These are phyloP conservation scores for Neonectria hederae DNA, from an alignment of 2,329 filamentous ascomycete species.

Conservation along the genomic window DNA sequence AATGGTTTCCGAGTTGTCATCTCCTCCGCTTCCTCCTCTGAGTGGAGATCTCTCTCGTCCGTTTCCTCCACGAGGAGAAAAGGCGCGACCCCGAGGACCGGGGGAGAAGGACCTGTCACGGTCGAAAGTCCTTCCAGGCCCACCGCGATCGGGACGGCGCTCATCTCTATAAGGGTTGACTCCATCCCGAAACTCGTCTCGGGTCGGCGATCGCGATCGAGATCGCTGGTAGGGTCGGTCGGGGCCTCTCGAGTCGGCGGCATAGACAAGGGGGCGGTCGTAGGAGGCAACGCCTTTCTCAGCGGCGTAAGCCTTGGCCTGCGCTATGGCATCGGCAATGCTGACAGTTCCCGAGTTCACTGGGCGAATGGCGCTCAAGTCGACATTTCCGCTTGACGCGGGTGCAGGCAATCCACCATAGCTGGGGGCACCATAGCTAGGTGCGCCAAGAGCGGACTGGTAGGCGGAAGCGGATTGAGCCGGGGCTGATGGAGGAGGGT, in stretches of 20 bases:
- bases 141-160: conserved; percentile 69
- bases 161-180: conserved; percentile 89
- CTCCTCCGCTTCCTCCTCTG: conserved; percentile 50
- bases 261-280: conserved; percentile 63
- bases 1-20: conserved; percentile 83
- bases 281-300: conserved; percentile 77
- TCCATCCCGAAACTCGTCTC: conserved; percentile 77
- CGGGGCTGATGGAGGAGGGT: conserved; percentile 51
- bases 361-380: conserved; percentile 82
- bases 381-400: conserved; percentile 77
- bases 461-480: conserved; percentile 49
- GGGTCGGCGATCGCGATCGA: conserved; percentile 78
- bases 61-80: conserved; percentile 67
- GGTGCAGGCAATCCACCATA: conserved; percentile 69
- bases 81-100: conserved; percentile 62
- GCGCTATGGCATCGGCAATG: conserved; percentile 84
- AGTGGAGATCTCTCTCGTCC: conserved; percentile 69
- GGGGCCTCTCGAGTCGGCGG: conserved; percentile 46
- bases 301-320: conserved; percentile 82
- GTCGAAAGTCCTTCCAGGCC: conserved; percentile 51
- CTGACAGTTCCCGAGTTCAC: conserved; percentile 83
- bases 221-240: conserved; percentile 67
- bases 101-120: conserved; percentile 80
- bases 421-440: conserved; percentile 45
- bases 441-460: conserved; percentile 47